Conservation (phyloP, 129 eudicot species). For the sunflower (Helianthus annuus) region DNA sequence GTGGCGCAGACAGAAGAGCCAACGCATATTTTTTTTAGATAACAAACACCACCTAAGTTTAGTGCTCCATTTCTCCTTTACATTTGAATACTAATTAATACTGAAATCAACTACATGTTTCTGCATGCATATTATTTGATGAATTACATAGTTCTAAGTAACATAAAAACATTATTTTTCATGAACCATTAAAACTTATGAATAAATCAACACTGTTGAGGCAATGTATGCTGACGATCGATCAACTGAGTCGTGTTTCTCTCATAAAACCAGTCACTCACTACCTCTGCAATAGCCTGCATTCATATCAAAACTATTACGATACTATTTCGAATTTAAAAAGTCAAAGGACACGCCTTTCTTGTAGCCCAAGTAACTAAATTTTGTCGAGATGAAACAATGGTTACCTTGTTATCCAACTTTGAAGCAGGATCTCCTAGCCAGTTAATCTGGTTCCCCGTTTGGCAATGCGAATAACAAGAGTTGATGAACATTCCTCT, state of each 20-base stretch:
- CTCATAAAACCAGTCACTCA: constrained; percentile 42
- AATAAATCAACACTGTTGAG: constrained; percentile 22
- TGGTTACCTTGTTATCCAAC: constrained; percentile 39
- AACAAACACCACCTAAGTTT: too few species aligned
- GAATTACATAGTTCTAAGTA: constrained; percentile 2
- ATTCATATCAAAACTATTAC: not conserved
- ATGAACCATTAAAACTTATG: not conserved
- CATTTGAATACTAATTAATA: not conserved
- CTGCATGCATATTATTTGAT: constrained; percentile 20
- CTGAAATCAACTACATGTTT: constrained; percentile 9
- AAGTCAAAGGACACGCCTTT: not conserved
- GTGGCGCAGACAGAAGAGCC: too few species aligned
- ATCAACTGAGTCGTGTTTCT: constrained; percentile 39
- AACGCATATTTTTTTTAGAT: too few species aligned
- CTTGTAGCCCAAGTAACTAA: not conserved
- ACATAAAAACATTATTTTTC: not conserved
- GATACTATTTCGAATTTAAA: constrained; percentile 6
- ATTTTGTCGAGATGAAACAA: not conserved
- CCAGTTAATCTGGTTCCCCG: constrained; percentile 44
- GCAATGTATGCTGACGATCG: constrained; percentile 26
- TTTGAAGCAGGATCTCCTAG: constrained; percentile 45
- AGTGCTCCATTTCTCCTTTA: not conserved
- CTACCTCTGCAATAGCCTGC: constrained; percentile 48
- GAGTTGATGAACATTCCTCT: constrained; percentile 46
- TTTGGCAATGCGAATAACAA: constrained; percentile 44